Base-by-base conservation (phyloP, 257 asterid genomes). In the Salvia hispanica region DNA sequence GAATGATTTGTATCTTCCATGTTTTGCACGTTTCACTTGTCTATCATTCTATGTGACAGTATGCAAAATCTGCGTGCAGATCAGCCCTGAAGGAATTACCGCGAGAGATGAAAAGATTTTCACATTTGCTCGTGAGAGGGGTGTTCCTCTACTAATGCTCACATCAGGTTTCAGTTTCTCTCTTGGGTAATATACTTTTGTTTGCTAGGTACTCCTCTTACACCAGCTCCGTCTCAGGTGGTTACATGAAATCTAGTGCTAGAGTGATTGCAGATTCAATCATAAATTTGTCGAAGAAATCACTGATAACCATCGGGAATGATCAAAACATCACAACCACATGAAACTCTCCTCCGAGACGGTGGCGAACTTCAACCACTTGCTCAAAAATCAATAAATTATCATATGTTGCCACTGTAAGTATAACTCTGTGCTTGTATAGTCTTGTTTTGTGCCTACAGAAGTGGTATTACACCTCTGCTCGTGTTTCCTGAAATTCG, bases 221-320 rank as follows among this genome's bases (percentile, higher is more conserved):
- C 50, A 48, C 57, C 13, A 33, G 47, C 71, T 16, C 65, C 10
- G 8, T 69, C 81, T 66, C 85, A 93, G 98, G 97, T 67, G 98
- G 98, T 37, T 93, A 90, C 81, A 93, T 88, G 97, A 93, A 88
- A 80, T 86, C 98, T 42, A 88, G 95, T 66, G 97, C 98, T 8
- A 84, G 77, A 78, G 95, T 92, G 51, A 89, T 92, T 40, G 90
- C 98, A 13, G 91, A 92, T 81, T 92, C 98, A 9, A 87, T 92
- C 56, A 76, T 75, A 66, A 92, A 92, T 68, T 81, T 92, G 67
- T 78, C 88, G 0, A 78, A 58, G 64, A 92, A 92, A 75, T 84
- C 89, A 6, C 74, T 92, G 83, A 86, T 92, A 58, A 80, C 75
- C 55, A 79, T 86, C 78, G 81, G 70, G 66, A 48, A 73, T 47